Percentiles rank a stretch among this genome's conserved stretches.
Conservation (phyloP, 2,329 filamentous ascomycete genomes). For the Rhynchosporium agropyri region DNA sequence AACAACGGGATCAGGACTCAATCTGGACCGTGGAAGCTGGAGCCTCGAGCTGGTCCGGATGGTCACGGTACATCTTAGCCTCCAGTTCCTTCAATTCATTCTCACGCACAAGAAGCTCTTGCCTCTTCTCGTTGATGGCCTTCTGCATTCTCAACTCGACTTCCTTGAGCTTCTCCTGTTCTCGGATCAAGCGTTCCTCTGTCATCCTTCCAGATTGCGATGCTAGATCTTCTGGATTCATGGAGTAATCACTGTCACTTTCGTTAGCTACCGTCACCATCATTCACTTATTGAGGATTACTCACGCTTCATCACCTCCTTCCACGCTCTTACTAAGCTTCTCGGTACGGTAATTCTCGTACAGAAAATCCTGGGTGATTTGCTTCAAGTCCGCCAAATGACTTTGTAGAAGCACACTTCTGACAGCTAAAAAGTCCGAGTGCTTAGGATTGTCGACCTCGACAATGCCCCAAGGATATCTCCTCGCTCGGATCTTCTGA, state of each 20-base stretch:
- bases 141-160: conserved; percentile 99
- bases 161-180: conserved; percentile 99
- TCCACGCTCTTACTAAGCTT: conserved; percentile 99
- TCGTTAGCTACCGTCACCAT: conserved; percentile 41
- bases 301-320: conserved; percentile 82
- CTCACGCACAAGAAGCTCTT: conserved; percentile 95
- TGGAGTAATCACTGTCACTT: conserved; percentile 71
- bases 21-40: neutral
- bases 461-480: conserved; percentile 98
- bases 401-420: conserved; percentile 94
- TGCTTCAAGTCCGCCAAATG: conserved; percentile 98
- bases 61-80: conserved; percentile 90
- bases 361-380: conserved; percentile 98
- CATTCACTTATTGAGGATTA: conserved; percentile 42
- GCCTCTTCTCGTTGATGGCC: conserved; percentile 99
- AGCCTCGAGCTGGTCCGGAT: conserved; percentile 37
- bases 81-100: conserved; percentile 98
- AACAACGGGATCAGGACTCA: neutral
- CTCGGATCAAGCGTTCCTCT: conserved; percentile 97
- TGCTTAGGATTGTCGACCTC: conserved; percentile 99
- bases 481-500: conserved; percentile 86
- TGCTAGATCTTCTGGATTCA: conserved; percentile 96
- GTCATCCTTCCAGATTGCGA: conserved; percentile 97
- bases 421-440: conserved; percentile 96
- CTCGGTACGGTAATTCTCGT: conserved; percentile 99